Conservation (phyloP, 2,329 filamentous ascomycete species). For the Hymenoscyphus albidus region DNA sequence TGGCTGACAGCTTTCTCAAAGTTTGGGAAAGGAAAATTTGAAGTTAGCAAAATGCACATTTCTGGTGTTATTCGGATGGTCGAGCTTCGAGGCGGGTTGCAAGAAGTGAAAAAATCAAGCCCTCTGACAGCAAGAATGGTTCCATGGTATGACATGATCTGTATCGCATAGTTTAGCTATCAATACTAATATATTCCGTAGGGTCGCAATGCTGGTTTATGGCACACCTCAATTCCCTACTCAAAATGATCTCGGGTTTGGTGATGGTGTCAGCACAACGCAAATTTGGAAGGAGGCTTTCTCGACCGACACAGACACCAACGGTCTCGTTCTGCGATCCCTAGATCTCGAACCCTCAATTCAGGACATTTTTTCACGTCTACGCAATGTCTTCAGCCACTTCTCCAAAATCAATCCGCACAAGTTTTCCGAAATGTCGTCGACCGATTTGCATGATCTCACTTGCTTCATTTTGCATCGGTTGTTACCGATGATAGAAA, state of each 20-base stretch:
- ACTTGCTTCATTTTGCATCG: slow-evolving; percentile 52
- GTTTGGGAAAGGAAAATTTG: slow-evolving; percentile 25
- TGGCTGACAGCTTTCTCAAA: slow-evolving; percentile 45
- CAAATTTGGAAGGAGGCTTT: slow-evolving; percentile 43
- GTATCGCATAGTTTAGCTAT: not conserved
- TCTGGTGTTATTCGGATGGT: slow-evolving; percentile 27
- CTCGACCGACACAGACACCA: not conserved
- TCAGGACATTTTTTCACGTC: slow-evolving; percentile 16
- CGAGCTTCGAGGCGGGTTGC: slow-evolving; percentile 22
- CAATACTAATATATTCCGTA: slow-evolving; percentile 26
- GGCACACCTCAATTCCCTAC: slow-evolving; percentile 50
- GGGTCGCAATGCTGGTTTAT: slow-evolving; percentile 56
- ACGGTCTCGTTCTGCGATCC: slow-evolving; percentile 34
- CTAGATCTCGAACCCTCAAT: slow-evolving; percentile 20
- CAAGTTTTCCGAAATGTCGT: slow-evolving; percentile 33
- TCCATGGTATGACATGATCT: slow-evolving; percentile 20
- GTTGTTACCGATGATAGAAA: slow-evolving; percentile 37
- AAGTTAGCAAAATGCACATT: slow-evolving; percentile 24
- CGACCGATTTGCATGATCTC: slow-evolving; percentile 50
- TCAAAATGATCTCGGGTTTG: slow-evolving; percentile 47
- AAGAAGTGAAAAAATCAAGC: slow-evolving; percentile 20
- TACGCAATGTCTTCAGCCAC: slow-evolving; percentile 38
- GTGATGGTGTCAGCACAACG: slow-evolving; percentile 47
- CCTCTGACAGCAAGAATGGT: slow-evolving; percentile 29
- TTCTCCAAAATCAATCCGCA: slow-evolving; percentile 10